These are phyloP conservation scores for Quaeritorhiza haematococci DNA, from an alignment of 371 early-diverging fungal species.

Conservation along the genomic window DNA sequence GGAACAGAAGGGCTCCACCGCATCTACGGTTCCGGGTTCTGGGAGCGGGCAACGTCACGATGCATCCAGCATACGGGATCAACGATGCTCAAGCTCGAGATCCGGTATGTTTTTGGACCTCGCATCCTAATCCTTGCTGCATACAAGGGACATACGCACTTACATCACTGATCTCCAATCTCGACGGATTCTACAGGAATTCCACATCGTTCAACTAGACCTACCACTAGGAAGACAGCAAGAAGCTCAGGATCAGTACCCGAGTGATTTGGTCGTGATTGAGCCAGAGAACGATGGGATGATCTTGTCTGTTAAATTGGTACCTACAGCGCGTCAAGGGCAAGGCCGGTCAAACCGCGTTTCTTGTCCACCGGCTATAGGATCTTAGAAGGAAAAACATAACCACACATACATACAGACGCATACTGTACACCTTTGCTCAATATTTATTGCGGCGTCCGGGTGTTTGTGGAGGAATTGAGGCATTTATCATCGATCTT, in stretches of 20 bases:
- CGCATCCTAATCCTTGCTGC: neutral
- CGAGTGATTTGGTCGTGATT: neutral
- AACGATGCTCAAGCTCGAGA: neutral
- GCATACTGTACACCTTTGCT: too few relatives aligned
- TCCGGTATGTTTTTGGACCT: neutral
- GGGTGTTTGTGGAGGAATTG: too few relatives aligned
- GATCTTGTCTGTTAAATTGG: constrained; percentile 16
- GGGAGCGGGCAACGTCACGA: neutral
- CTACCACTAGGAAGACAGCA: neutral
- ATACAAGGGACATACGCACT: too few relatives aligned
- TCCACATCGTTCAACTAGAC: constrained; percentile 9
- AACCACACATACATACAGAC: too few relatives aligned
- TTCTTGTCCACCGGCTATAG: too few relatives aligned
- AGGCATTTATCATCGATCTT: too few relatives aligned
- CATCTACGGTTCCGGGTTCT: constrained; percentile 6
- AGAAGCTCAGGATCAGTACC: neutral
- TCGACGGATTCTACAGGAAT: neutral
- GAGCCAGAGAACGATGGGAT: constrained; percentile 11
- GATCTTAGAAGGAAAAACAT: too few relatives aligned
- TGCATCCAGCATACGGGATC: constrained; percentile 2
- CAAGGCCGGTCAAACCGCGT: too few relatives aligned
- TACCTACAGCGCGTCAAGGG: too few relatives aligned
- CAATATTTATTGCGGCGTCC: too few relatives aligned
- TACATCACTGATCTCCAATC: too few relatives aligned
- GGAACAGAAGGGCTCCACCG: constrained; percentile 13